phyloP scores from a whole-genome alignment of 305 asterid genomes.

The Solanum hybrid region DNA sequence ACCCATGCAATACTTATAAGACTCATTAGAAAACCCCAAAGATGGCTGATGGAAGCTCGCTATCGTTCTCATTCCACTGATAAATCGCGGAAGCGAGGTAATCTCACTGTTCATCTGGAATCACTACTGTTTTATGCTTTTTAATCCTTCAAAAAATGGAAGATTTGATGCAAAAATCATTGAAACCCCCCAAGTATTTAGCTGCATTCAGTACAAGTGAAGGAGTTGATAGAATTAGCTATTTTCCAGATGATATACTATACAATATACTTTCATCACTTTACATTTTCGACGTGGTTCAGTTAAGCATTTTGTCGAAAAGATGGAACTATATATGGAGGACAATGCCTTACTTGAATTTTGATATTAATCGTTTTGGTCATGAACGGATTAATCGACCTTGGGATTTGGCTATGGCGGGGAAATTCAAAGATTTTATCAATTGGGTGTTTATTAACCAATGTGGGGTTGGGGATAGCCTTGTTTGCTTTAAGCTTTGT shows the following conservation, averaged over 20 bases:
- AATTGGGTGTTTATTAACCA: conserved; percentile 15
- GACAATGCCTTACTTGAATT: conserved; percentile 16
- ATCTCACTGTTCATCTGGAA: not conserved
- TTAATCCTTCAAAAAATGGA: not conserved
- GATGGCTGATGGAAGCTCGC: not conserved
- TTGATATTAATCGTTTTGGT: not conserved
- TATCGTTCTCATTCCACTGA: not conserved
- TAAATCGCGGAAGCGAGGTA: not conserved
- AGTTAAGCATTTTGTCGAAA: not conserved
- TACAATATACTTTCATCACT: not conserved
- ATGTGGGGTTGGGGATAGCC: not conserved
- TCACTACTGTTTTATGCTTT: not conserved
- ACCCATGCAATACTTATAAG: too few species aligned
- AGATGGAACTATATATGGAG: not conserved
- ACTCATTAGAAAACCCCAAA: not conserved
- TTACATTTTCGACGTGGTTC: not conserved
- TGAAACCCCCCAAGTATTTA: not conserved
- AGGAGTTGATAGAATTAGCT: not conserved
- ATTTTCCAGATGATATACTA: not conserved
- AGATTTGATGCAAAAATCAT: not conserved
- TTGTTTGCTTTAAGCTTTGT: conserved; percentile 5
- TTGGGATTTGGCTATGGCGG: not conserved
- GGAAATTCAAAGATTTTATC: conserved; percentile 21
- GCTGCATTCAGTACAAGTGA: not conserved
- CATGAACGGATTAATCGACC: not conserved